Conservation (phyloP, 2,329 filamentous ascomycete species). For the Paracoccidioides lutzii region DNA sequence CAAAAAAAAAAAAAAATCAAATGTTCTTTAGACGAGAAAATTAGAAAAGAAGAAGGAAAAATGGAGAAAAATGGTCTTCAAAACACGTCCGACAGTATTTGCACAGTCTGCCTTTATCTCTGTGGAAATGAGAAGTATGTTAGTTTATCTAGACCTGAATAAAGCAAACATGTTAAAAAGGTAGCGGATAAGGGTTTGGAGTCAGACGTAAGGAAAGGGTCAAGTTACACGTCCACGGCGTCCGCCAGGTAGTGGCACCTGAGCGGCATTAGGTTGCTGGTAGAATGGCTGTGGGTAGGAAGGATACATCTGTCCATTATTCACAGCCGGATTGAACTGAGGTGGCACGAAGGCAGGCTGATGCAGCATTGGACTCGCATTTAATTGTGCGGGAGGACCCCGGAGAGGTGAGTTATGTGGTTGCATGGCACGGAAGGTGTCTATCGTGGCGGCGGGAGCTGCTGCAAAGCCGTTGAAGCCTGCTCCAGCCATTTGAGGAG, state of each 20-base stretch:
- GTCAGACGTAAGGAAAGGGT: neutral
- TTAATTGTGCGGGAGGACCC: constrained; percentile 25
- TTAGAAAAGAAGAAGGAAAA: neutral
- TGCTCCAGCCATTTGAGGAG: constrained; percentile 31
- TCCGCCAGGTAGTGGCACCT: constrained; percentile 35
- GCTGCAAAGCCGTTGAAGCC: constrained; percentile 27
- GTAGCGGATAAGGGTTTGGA: neutral
- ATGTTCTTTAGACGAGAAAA: too few species aligned
- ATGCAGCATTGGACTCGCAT: constrained; percentile 34
- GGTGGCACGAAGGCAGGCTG: constrained; percentile 33
- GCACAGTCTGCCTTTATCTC: neutral
- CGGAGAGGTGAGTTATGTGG: constrained; percentile 26
- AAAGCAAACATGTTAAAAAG: neutral
- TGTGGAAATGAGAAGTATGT: neutral
- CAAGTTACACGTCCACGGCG: constrained; percentile 43
- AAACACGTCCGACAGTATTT: neutral
- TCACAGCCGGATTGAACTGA: constrained; percentile 35
- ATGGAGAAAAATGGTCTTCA: neutral
- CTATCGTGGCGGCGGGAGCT: constrained; percentile 5
- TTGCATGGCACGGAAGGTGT: constrained; percentile 30
- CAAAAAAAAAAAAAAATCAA: neutral
- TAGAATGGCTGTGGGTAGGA: constrained; percentile 34
- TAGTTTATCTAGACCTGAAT: neutral
- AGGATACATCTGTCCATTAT: constrained; percentile 36
- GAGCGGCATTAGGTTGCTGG: constrained; percentile 29